Conservation (phyloP, 1,284 basidiomycete genomes). For the Pyrrhoderma lamaoense region DNA sequence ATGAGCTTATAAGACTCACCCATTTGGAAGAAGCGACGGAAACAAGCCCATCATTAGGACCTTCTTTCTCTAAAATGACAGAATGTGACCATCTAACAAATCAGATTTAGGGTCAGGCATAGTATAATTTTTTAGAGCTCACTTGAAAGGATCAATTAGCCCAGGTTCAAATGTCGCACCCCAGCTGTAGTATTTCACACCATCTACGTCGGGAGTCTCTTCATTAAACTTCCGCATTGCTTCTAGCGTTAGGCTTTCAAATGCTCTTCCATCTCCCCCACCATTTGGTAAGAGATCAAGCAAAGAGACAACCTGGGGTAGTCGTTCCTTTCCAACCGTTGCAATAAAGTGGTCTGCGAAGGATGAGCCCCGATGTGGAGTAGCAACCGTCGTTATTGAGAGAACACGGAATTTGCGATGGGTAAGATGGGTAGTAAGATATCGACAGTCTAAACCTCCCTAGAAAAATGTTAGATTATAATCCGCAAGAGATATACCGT, state of each 20-base stretch:
- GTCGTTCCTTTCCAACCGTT: slow-evolving; percentile 60
- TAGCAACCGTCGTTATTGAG: slow-evolving; percentile 47
- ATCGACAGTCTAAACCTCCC: slow-evolving; percentile 92
- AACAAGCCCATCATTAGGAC: slow-evolving; percentile 88
- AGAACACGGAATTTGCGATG: slow-evolving; percentile 47
- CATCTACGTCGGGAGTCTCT: slow-evolving; percentile 67
- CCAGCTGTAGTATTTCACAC: slow-evolving; percentile 88
- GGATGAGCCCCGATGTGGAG: slow-evolving; percentile 48
- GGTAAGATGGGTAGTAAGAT: slow-evolving; percentile 69
- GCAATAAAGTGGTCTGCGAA: slow-evolving; percentile 86
- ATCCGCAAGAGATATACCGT: background rate
- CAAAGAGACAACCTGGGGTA: slow-evolving; percentile 57
- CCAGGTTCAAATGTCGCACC: slow-evolving; percentile 86
- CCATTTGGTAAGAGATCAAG: slow-evolving; percentile 80
- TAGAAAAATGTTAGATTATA: slow-evolving; percentile 26
- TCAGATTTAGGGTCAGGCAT: background rate
- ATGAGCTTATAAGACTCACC: slow-evolving; percentile 40
- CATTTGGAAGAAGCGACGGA: slow-evolving; percentile 79
- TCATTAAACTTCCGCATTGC: slow-evolving; percentile 88
- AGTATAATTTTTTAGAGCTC: slow-evolving; percentile 21
- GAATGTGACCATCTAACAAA: slow-evolving; percentile 63
- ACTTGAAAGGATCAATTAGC: slow-evolving; percentile 84
- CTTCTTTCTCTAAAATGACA: slow-evolving; percentile 83
- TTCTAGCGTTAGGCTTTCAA: slow-evolving; percentile 78
- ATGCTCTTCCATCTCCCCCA: slow-evolving; percentile 87